Evolutionary conservation across 2,329 filamentous ascomycete species (phyloP).

Genomic region (Boeremia exigua): DNA sequence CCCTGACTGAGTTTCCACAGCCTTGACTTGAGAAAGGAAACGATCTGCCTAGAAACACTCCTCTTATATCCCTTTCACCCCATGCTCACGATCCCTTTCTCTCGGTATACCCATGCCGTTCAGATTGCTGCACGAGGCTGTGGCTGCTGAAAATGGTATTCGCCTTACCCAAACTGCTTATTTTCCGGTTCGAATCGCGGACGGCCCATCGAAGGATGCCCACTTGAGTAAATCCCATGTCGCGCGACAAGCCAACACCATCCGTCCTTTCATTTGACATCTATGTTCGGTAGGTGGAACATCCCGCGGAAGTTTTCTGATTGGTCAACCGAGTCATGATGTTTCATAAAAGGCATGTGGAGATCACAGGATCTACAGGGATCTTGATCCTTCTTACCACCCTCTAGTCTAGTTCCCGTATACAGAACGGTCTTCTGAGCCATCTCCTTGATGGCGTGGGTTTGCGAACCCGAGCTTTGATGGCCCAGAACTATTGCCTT

Average conservation of each 20-base stretch:
- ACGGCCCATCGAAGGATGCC: not conserved
- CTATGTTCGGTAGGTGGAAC: not conserved
- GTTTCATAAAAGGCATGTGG: conserved; percentile 10
- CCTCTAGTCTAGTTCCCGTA: not conserved
- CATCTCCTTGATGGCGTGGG: not conserved
- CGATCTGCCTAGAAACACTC: not conserved
- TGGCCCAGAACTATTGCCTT: not conserved
- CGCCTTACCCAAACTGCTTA: not conserved
- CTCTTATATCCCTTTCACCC: not conserved
- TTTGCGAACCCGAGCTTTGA: not conserved
- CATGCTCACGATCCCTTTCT: not conserved
- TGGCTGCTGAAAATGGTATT: not conserved
- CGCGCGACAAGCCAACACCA: not conserved
- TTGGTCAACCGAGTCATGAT: conserved; percentile 9
- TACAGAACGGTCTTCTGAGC: not conserved
- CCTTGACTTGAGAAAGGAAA: not conserved
- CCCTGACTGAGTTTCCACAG: not conserved
- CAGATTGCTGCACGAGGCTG: not conserved
- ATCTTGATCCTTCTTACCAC: not conserved
- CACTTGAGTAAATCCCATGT: not conserved
- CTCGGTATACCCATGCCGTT: not conserved
- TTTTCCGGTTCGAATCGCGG: not conserved
- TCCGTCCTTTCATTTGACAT: not conserved
- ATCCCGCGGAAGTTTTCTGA: not conserved
- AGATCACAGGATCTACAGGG: not conserved